Evolutionary conservation across 441 rosid species (phyloP).

Genomic region (Oxalis stricta): DNA sequence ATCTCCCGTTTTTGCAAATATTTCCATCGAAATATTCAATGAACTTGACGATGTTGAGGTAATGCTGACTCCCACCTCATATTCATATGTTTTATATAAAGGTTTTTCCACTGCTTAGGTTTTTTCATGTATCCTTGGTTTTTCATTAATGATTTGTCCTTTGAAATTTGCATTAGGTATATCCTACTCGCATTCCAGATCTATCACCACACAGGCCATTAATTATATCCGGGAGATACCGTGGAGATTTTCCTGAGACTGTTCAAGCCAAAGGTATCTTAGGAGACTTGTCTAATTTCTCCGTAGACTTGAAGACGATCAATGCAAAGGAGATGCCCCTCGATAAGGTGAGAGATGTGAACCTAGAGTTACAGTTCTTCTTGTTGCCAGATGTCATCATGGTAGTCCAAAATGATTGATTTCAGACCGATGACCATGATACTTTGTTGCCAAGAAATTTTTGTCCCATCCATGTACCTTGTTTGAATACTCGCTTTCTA

Average conservation of each 20-base stretch:
- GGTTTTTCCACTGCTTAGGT: no score
- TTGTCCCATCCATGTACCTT: neutral
- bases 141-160: slow-evolving; percentile 6
- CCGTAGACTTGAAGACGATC: slow-evolving; percentile 46
- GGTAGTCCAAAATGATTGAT: no score
- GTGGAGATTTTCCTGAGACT: slow-evolving; percentile 53
- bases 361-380: no score
- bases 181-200: slow-evolving; percentile 60
- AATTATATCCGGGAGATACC: slow-evolving; percentile 58
- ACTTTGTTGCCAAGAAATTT: neutral
- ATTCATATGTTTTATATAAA: no score
- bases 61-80: slow-evolving; percentile 7
- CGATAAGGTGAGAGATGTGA: slow-evolving; percentile 42
- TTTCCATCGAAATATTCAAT: slow-evolving; percentile 36
- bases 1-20: slow-evolving; percentile 45
- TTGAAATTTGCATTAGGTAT: slow-evolving; percentile 28
- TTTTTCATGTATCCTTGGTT: slow-evolving; percentile 8
- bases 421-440: neutral
- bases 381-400: neutral
- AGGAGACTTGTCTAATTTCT: slow-evolving; percentile 48
- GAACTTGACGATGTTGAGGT: slow-evolving; percentile 76
- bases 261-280: slow-evolving; percentile 46
- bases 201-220: slow-evolving; percentile 52
- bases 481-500: neutral
- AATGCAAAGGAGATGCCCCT: slow-evolving; percentile 55